Percentiles rank a stretch among this genome's conserved stretches.
These are phyloP conservation scores for Saccharomycopsis fermentans DNA, from an alignment of 805 yeast species.

Conservation along the genomic window DNA sequence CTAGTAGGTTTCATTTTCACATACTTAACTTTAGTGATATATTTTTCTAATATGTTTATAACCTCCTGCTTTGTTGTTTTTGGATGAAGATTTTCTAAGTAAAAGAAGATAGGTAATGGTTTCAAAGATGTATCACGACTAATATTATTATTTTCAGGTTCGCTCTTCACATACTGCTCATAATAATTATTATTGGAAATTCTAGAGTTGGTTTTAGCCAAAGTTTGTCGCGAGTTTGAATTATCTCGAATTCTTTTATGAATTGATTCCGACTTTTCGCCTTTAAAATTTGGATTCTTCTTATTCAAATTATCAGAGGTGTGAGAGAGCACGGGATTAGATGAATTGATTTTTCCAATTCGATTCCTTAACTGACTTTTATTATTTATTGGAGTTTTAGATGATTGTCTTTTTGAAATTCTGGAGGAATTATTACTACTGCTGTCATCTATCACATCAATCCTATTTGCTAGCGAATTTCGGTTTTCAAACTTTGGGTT, in stretches of 20 bases:
- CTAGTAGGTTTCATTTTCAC: conserved; percentile 79
- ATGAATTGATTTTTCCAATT: not conserved
- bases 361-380: not conserved
- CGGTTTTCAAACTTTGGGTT: not conserved
- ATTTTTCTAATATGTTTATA: not conserved
- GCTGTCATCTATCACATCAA: not conserved
- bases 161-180: not conserved
- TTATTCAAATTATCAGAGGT: not conserved
- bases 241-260: not conserved
- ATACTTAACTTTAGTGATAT: conserved; percentile 1
- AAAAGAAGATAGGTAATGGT: not conserved
- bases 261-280: not conserved
- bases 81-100: not conserved
- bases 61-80: not conserved
- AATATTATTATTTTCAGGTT: not conserved
- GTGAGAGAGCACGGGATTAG: too few species aligned
- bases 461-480: not conserved
- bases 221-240: not conserved
- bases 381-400: not conserved
- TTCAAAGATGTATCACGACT: not conserved
- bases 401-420: too few species aligned
- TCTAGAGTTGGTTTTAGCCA: not conserved
- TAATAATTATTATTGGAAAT: not conserved
- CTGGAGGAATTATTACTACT: not conserved
- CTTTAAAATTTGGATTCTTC: not conserved